Percentiles rank a stretch among this genome's conserved stretches.
Evolutionary conservation across 1,284 basidiomycete genomes (phyloP).

Genomic region (Microbotryum violaceum): DNA sequence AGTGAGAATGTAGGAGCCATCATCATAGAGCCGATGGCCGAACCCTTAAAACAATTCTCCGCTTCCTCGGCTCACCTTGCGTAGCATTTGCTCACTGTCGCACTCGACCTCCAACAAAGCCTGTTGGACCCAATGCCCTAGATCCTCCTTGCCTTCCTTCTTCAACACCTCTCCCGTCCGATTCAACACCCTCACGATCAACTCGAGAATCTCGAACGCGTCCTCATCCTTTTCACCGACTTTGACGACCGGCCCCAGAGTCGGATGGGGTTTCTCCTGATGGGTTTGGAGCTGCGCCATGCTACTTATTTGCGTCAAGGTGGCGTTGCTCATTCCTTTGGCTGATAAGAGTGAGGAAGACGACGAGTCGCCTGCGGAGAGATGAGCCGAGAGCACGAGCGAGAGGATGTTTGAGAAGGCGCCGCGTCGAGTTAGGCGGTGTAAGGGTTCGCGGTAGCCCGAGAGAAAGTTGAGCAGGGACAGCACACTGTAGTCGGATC

Average conservation of each 20-base stretch:
- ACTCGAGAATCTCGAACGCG: constrained; percentile 60
- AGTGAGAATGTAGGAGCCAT: background rate
- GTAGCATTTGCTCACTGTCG: constrained; percentile 34
- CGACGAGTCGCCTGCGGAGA: constrained; percentile 48
- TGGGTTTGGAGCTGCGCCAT: constrained; percentile 51
- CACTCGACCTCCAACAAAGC: constrained; percentile 53
- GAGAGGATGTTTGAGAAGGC: constrained; percentile 71
- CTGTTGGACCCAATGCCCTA: constrained; percentile 65
- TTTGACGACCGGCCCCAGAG: constrained; percentile 52
- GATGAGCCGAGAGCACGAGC: constrained; percentile 60
- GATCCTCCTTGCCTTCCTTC: constrained; percentile 54
- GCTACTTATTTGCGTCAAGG: constrained; percentile 56
- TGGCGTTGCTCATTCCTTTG: constrained; percentile 54
- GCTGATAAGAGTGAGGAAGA: constrained; percentile 48
- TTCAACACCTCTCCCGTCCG: constrained; percentile 64
- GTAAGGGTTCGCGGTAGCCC: constrained; percentile 64
- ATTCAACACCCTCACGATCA: constrained; percentile 57
- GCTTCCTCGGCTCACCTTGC: constrained; percentile 39
- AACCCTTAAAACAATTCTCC: constrained; percentile 43
- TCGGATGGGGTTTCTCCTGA: constrained; percentile 60
- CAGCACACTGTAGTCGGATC: background rate
- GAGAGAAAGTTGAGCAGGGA: constrained; percentile 67
- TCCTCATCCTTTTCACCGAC: constrained; percentile 69
- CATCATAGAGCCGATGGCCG: background rate
- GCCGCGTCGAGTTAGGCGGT: constrained; percentile 59